Evolutionary conservation across 768 basidiomycete species (phyloP).

Genomic region (Lentinula detonsa): DNA sequence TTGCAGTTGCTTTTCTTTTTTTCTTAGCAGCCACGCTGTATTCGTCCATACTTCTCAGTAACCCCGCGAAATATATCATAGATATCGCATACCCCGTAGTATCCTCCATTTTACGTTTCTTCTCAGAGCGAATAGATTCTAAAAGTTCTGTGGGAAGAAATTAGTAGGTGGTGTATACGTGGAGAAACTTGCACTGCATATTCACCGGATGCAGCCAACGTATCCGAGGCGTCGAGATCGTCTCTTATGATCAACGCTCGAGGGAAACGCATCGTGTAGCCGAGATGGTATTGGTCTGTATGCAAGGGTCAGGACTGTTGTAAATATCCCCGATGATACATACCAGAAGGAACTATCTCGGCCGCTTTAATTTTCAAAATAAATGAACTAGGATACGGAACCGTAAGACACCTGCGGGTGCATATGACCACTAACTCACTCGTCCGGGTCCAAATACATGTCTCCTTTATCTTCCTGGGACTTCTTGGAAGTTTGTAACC

Average conservation of each 20-base stretch:
- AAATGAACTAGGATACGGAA: conserved; percentile 64
- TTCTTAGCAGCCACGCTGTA: conserved; percentile 42
- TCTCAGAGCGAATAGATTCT: conserved; percentile 54
- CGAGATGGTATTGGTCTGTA: conserved; percentile 75
- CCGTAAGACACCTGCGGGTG: neutral
- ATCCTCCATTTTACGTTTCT: conserved; percentile 71
- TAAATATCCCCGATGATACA: neutral
- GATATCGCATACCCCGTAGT: conserved; percentile 38
- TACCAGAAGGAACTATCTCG: conserved; percentile 77
- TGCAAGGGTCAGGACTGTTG: conserved; percentile 1
- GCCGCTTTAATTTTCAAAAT: conserved; percentile 91
- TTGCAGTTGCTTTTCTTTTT: conserved; percentile 47
- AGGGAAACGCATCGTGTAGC: conserved; percentile 92
- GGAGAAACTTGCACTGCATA: neutral
- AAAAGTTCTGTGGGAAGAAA: conserved; percentile 38
- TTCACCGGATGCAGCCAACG: conserved; percentile 62
- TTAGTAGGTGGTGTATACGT: neutral
- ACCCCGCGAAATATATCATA: neutral
- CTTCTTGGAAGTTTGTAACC: conserved; percentile 55
- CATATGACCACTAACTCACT: conserved; percentile 45
- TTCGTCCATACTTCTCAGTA: neutral
- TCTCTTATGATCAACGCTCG: conserved; percentile 76
- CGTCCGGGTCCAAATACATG: conserved; percentile 82
- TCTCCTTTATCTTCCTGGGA: conserved; percentile 81
- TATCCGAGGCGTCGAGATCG: conserved; percentile 68